Evolutionary conservation across 768 basidiomycete species (phyloP).

Genomic region (Leccinum fibrillosum): DNA sequence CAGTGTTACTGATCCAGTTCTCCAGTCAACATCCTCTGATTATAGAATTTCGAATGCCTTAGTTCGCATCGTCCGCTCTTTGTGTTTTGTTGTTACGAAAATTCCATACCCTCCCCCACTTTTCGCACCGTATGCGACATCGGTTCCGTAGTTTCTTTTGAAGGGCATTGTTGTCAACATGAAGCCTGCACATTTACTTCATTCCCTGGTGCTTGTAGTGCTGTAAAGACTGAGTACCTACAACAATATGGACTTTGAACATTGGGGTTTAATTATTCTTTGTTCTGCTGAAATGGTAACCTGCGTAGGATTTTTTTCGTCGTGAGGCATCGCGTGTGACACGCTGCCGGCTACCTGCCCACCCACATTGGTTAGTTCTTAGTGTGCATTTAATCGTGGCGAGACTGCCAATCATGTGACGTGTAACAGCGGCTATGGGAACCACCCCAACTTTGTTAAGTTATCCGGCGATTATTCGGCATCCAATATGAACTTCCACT

Average conservation of each 20-base stretch:
- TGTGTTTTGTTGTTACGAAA: slow-evolving; percentile 6
- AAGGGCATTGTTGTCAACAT: not conserved
- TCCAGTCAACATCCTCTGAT: slow-evolving; percentile 22
- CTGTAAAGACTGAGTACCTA: not conserved
- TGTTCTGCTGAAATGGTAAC: not conserved
- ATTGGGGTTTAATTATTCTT: not conserved
- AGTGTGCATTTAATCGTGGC: not conserved
- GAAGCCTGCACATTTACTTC: not conserved
- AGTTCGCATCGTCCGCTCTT: slow-evolving; percentile 17
- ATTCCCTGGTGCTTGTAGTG: not conserved
- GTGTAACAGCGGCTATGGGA: not conserved
- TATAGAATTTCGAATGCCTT: slow-evolving; percentile 2
- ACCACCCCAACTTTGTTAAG: not conserved
- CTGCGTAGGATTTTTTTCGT: not conserved
- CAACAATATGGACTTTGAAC: not conserved
- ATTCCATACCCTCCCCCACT: slow-evolving; percentile 11
- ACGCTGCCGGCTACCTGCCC: not conserved
- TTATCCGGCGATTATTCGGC: not conserved
- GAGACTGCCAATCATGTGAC: not conserved
- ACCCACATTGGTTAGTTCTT: not conserved
- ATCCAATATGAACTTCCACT: not conserved
- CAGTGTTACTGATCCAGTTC: not conserved
- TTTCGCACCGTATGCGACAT: not conserved
- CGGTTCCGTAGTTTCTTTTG: not conserved
- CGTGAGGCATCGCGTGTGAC: not conserved